Evolutionary conservation across 257 asterid species (phyloP).

Genomic region (Salvia miltiorrhiza): DNA sequence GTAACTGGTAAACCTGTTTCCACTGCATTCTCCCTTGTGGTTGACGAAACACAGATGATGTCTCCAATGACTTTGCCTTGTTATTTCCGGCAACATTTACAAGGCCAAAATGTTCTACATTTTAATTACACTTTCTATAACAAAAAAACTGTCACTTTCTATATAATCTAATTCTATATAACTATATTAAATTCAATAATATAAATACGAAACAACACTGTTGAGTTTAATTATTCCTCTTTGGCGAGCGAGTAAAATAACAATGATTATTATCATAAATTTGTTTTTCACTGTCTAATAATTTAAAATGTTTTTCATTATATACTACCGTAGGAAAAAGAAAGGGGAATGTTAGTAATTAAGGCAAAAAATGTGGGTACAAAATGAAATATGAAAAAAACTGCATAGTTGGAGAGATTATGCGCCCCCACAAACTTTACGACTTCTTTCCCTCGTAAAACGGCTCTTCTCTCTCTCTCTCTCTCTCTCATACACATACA

Average conservation of each 20-base stretch:
- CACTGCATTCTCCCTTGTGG: not conserved
- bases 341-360: not conserved
- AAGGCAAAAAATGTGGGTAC: not conserved
- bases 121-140: no score
- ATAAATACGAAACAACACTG: no score
- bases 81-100: not conserved
- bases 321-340: not conserved
- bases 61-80: not conserved
- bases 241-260: no score
- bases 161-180: no score
- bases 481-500: constrained; percentile 6
- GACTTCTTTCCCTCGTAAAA: constrained; percentile 42
- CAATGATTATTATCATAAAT: no score
- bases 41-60: not conserved
- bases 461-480: constrained; percentile 18
- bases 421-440: constrained; percentile 66
- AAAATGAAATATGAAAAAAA: not conserved
- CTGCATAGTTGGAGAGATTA: constrained; percentile 31
- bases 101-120: not conserved
- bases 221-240: no score
- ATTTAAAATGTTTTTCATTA: no score
- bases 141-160: no score
- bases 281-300: no score
- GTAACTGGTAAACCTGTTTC: not conserved
- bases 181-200: no score